These are phyloP conservation scores for Diplodia sapinea DNA, from an alignment of 2,329 filamentous ascomycete species.

Conservation along the genomic window DNA sequence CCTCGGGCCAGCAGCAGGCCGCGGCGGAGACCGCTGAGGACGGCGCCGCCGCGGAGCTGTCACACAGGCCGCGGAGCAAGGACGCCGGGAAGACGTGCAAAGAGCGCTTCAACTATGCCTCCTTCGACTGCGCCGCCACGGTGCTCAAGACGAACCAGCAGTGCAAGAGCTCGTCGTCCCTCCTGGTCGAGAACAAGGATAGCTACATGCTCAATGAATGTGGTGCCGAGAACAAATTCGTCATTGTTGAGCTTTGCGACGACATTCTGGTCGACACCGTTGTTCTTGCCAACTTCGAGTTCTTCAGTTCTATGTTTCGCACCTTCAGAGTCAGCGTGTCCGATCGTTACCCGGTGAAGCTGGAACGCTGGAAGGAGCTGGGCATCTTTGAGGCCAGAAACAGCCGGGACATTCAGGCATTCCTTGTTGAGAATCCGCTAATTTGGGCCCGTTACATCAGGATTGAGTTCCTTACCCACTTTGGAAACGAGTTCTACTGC, in stretches of 20 bases:
- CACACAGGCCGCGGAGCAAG: slow-evolving; percentile 68
- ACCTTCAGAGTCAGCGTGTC: slow-evolving; percentile 91
- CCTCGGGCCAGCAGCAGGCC: slow-evolving; percentile 8
- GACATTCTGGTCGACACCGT: slow-evolving; percentile 87
- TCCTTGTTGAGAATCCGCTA: slow-evolving; percentile 88
- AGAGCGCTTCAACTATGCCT: slow-evolving; percentile 95
- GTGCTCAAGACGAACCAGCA: slow-evolving; percentile 87
- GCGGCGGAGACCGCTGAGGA: slow-evolving; percentile 5
- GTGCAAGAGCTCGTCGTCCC: slow-evolving; percentile 84
- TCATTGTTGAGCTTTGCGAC: slow-evolving; percentile 93
- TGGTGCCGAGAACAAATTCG: slow-evolving; percentile 83
- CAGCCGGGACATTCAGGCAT: slow-evolving; percentile 90
- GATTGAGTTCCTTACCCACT: slow-evolving; percentile 91
- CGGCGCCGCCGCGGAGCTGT: slow-evolving; percentile 36
- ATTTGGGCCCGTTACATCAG: slow-evolving; percentile 95
- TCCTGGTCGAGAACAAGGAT: slow-evolving; percentile 96
- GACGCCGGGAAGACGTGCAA: slow-evolving; percentile 98
- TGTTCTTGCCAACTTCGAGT: slow-evolving; percentile 98
- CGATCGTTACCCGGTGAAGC: slow-evolving; percentile 90
- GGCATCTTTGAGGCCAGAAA: slow-evolving; percentile 92
- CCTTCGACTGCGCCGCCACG: slow-evolving; percentile 94
- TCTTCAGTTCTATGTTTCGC: slow-evolving; percentile 96
- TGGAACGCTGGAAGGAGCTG: slow-evolving; percentile 87
- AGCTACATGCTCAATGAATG: slow-evolving; percentile 98
- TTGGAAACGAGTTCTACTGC: slow-evolving; percentile 96